Conservation (phyloP, 495 filamentous ascomycete species). For the Durotheca rogersii region DNA sequence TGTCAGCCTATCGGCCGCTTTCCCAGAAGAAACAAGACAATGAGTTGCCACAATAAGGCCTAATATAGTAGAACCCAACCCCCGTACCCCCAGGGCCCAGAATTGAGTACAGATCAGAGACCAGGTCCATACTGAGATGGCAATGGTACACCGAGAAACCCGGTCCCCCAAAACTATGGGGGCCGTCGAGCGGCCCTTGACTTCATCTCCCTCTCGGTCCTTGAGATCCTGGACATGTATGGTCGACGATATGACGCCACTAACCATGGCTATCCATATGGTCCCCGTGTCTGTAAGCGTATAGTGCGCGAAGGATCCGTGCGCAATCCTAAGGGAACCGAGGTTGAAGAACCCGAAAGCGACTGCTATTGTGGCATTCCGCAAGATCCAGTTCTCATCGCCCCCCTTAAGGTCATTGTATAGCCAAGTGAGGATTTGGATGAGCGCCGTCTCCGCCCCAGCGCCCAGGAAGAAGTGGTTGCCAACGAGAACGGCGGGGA, state of each 20-base stretch:
- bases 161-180: conserved; percentile 48
- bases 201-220: conserved; percentile 44
- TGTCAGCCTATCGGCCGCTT: too few relatives aligned
- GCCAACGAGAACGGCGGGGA: too few relatives aligned
- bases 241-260: conserved; percentile 50
- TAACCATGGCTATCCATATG: conserved; percentile 49
- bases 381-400: conserved; percentile 46
- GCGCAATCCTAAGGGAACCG: conserved; percentile 33
- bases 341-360: conserved; percentile 41
- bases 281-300: conserved; percentile 24
- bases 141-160: conserved; percentile 42
- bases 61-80: too few relatives aligned
- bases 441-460: conserved; percentile 33
- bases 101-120: conserved; percentile 41
- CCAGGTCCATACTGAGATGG: conserved; percentile 45
- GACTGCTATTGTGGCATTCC: conserved; percentile 50
- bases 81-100: too few relatives aligned
- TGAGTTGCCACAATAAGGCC: too few relatives aligned
- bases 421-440: conserved; percentile 47
- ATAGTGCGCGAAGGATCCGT: conserved; percentile 18
- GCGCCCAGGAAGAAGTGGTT: conserved; percentile 41
- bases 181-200: conserved; percentile 38
- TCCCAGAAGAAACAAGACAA: too few relatives aligned
- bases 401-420: conserved; percentile 57
- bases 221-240: conserved; percentile 55